Evolutionary conservation across 1,284 basidiomycete genomes (phyloP).

Genomic region (Neotropicomus parvogracilis): DNA sequence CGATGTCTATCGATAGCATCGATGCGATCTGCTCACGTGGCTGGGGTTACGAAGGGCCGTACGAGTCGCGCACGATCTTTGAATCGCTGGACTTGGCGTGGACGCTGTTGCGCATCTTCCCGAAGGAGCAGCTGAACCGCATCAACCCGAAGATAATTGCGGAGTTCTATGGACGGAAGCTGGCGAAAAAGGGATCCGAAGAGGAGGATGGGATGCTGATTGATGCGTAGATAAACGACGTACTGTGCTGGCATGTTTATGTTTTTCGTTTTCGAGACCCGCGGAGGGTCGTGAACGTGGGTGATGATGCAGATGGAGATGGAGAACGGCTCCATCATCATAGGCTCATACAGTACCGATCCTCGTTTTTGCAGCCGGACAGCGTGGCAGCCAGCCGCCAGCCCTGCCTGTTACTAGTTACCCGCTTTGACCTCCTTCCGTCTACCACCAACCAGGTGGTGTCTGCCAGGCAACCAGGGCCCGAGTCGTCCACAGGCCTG

Average conservation of each 20-base stretch:
- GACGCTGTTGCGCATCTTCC: conserved; percentile 97
- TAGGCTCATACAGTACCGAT: too few relatives aligned
- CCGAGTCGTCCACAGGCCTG: conserved; percentile 13
- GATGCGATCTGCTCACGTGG: conserved; percentile 15
- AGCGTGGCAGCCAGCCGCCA: conserved; percentile 36
- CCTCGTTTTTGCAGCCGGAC: conserved; percentile 27
- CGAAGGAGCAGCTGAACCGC: conserved; percentile 96
- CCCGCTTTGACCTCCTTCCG: conserved; percentile 26
- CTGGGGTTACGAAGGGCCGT: conserved; percentile 63
- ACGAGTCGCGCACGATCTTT: conserved; percentile 96
- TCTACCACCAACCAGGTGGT: conserved; percentile 28
- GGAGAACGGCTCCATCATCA: too few relatives aligned
- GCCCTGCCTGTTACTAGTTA: conserved; percentile 16
- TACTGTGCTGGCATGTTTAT: too few relatives aligned
- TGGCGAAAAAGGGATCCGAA: conserved; percentile 58
- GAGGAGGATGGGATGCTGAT: conserved; percentile 57
- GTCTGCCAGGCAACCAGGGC: conserved; percentile 34
- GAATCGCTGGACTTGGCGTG: conserved; percentile 97
- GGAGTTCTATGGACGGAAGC: conserved; percentile 82
- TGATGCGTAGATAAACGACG: conserved; percentile 42
- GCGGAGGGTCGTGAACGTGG: conserved; percentile 19
- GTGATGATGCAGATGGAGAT: conserved; percentile 22
- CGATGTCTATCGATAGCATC: background rate
- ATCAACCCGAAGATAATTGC: conserved; percentile 89
- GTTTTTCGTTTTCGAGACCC: conserved; percentile 4